Evolutionary conservation across 108 stramenopile species (phyloP), one percentile per base, ranked within the genome.

Genomic region (Nitzschia sp.): DNA sequence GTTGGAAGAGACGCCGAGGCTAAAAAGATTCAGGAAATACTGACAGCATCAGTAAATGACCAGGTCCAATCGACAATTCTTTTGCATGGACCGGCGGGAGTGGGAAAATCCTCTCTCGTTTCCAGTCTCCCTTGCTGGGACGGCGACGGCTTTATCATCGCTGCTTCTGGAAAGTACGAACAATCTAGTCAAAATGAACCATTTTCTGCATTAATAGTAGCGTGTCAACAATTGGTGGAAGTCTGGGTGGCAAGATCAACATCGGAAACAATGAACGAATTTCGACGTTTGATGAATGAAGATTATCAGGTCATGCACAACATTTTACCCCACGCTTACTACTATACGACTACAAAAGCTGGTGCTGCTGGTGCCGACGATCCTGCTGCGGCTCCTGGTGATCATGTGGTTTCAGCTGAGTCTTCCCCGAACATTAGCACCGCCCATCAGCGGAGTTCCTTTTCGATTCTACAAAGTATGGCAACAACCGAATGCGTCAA

Each of bases 111-210:
- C 27, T 36, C 63, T 17, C 45, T 77, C 23, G 32, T 77, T 4
- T 29, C 54, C 4, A 23, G 35, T 25, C 61, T 60, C 48, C 38
- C 61, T 54, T 77, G 59, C 47, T 48, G 67, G 23, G 48, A 66
- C 18, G 18, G 53, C 21, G 66, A 29, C 67, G 74, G 74, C 29
- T 76, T 17, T 63, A n/a, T n/a, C n/a, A 65, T 64, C 64, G 46
- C 63, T 48, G 62, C 59, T 0, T 38, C 75, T 13, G 68, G 75
- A n/a, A 76, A 70, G 45, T 69, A 46, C 63, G 67, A 74, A 42
- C 38, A 46, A 2, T 33, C 23, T 15, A 30, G 26, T 3, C 13
- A 32, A 31, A 46, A 21, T 18, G 68, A 76, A 31, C 75, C 75
- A 6, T 76, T 61, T 57, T 64, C 68, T 13, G 75, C 68, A 17